These are phyloP conservation scores for Chenopodium quinoa DNA, from an alignment of 148 eudicot species.

Conservation along the genomic window DNA sequence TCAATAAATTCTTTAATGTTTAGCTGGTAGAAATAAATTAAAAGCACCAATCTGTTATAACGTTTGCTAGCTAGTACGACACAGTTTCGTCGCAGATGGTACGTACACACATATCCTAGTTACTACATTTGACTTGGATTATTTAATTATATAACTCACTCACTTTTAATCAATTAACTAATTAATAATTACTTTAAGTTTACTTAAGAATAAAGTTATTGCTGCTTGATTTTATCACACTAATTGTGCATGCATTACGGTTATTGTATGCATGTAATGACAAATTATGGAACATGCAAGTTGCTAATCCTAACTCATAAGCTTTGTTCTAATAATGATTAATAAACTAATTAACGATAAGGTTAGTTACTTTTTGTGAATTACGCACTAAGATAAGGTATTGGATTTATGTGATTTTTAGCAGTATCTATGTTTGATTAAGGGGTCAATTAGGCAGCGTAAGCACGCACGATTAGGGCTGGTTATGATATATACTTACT, in stretches of 20 bases:
- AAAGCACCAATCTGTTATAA: constrained; percentile 1
- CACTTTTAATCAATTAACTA: neutral
- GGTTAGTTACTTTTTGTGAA: neutral
- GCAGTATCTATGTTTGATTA: neutral
- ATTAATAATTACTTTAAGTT: neutral
- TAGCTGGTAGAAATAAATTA: neutral
- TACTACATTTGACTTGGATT: constrained; percentile 1
- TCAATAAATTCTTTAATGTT: neutral
- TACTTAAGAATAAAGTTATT: neutral
- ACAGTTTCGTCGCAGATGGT: constrained; percentile 7
- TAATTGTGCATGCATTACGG: neutral
- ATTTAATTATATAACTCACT: neutral
- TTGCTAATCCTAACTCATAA: neutral
- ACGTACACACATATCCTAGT: neutral
- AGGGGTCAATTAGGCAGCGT: neutral
- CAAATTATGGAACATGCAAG: neutral
- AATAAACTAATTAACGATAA: neutral
- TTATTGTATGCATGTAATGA: neutral
- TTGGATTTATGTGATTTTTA: neutral
- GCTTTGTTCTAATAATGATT: neutral
- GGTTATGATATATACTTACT: neutral
- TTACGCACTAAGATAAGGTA: neutral
- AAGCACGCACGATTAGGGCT: neutral
- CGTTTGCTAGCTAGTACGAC: constrained; percentile 1
- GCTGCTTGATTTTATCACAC: neutral